A percentile compares a stretch with the other conserved stretches of the same genome.
phyloP scores from a whole-genome alignment of 441 rosid genomes.

The Metrosideros polymorpha region DNA sequence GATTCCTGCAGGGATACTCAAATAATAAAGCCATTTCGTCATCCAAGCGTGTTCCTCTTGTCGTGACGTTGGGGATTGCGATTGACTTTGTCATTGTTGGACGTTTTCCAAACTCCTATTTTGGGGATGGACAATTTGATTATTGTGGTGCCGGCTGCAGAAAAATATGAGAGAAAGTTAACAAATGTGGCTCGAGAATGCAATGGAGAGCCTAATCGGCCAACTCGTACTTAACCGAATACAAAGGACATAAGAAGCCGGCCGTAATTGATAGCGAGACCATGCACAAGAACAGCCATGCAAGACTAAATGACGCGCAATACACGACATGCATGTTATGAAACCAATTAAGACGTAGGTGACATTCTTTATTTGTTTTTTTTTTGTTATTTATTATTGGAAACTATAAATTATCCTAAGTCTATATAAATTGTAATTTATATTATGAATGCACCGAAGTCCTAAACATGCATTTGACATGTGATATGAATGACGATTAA shows the following conservation, averaged over 20 bases:
- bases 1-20: background rate
- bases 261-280: background rate
- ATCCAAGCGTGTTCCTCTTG: background rate
- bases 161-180: background rate
- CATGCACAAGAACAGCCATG: background rate
- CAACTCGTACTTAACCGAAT: background rate
- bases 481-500: background rate
- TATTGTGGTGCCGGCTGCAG: background rate
- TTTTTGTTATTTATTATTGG: no score
- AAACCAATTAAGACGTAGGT: background rate
- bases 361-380: no score
- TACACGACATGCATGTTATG: background rate
- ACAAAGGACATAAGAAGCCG: background rate
- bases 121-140: background rate
- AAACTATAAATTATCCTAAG: background rate
- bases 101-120: background rate
- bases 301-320: no score
- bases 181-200: background rate
- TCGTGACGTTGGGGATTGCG: background rate
- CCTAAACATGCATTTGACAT: background rate
- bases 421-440: background rate
- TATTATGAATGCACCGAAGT: background rate
- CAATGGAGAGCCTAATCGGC: background rate
- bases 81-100: background rate
- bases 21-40: background rate